A percentile compares a stretch with the other conserved stretches of the same genome.
phyloP scores from a whole-genome alignment of 495 filamentous ascomycete genomes.

The Aspergillus asperescens region DNA sequence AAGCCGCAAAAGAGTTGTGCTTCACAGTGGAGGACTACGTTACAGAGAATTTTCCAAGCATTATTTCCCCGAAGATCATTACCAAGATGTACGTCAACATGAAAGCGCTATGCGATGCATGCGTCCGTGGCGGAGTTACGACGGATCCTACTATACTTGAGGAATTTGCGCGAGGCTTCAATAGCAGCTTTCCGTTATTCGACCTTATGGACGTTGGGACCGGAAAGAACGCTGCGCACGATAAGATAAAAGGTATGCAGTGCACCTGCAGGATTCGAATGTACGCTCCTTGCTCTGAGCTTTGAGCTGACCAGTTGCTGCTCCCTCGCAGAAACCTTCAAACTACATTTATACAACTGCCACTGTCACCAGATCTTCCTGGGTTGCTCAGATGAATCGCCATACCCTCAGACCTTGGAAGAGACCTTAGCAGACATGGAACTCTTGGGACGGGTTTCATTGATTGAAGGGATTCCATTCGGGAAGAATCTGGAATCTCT shows the following conservation, averaged over 20 bases:
- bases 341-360: constrained; percentile 58
- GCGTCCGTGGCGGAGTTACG: constrained; percentile 51
- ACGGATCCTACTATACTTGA: constrained; percentile 48
- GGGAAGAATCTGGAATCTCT: constrained; percentile 56
- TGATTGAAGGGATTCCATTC: constrained; percentile 71
- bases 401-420: constrained; percentile 67
- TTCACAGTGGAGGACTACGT: constrained; percentile 47
- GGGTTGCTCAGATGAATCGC: constrained; percentile 71
- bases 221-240: constrained; percentile 62
- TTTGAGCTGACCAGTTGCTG: constrained; percentile 10
- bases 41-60: constrained; percentile 37
- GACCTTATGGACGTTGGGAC: constrained; percentile 72
- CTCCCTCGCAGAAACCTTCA: constrained; percentile 57
- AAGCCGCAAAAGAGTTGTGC: constrained; percentile 60
- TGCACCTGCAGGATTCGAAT: not conserved
- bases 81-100: constrained; percentile 67
- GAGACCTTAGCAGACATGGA: constrained; percentile 48
- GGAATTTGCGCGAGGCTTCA: constrained; percentile 73
- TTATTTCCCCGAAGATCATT: constrained; percentile 57
- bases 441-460: constrained; percentile 55
- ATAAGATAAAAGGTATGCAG: constrained; percentile 67
- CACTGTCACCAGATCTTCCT: constrained; percentile 80
- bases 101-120: constrained; percentile 55
- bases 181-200: constrained; percentile 61
- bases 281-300: not conserved